Evolutionary conservation across 805 yeast species (phyloP).

Genomic region (Tetrapisispora nanseiensis): DNA sequence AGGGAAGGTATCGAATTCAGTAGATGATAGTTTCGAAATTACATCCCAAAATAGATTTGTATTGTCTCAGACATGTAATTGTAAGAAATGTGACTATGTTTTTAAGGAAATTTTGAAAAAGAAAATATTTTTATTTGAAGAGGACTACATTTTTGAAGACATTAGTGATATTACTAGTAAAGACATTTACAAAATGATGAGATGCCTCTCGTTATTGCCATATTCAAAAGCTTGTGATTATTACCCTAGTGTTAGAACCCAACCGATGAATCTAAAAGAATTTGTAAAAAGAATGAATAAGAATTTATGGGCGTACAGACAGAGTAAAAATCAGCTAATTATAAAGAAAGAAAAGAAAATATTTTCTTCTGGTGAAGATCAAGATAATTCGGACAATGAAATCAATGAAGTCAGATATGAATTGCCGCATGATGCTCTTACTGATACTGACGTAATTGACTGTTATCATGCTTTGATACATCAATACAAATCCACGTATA

Average conservation of each 20-base stretch:
- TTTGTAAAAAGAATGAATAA: conserved; percentile 23
- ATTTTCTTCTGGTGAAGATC: conserved; percentile 4
- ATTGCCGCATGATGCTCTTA: conserved; percentile 26
- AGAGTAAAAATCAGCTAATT: conserved; percentile 16
- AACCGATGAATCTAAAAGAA: conserved; percentile 29
- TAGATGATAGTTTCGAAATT: not conserved
- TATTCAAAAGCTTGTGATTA: conserved; percentile 36
- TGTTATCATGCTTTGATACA: conserved; percentile 33
- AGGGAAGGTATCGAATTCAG: conserved; percentile 7
- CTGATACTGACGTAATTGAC: conserved; percentile 26
- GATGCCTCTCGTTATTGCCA: conserved; percentile 30
- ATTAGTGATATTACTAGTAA: conserved; percentile 26
- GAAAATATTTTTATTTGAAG: conserved; percentile 28
- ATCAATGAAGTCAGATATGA: conserved; percentile 9
- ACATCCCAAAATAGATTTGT: conserved; percentile 14
- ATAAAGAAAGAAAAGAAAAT: not conserved
- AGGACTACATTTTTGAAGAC: conserved; percentile 22
- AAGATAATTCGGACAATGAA: conserved; percentile 3
- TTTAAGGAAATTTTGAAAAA: conserved; percentile 26
- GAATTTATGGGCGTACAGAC: conserved; percentile 18
- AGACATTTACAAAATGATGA: conserved; percentile 32
- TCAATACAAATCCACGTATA: conserved; percentile 29
- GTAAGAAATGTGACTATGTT: conserved; percentile 23
- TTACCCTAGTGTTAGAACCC: conserved; percentile 36
- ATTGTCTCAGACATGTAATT: conserved; percentile 26